A percentile compares a stretch with the other conserved stretches of the same genome.
Conservation (phyloP, 371 early-diverging fungal genomes). For the Mortierella polycephala region DNA sequence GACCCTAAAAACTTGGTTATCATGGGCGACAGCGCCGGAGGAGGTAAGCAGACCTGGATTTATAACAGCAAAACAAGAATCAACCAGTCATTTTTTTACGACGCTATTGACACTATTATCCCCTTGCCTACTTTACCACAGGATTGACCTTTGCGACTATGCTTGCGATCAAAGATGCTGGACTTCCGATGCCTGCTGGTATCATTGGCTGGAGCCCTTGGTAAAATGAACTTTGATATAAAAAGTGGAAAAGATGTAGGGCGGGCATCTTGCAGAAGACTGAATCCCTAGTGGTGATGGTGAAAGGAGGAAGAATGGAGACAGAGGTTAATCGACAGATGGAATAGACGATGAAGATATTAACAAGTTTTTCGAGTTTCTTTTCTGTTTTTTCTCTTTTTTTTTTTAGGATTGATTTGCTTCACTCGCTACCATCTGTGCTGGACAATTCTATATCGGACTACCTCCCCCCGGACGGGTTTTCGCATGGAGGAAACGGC, state of each 20-base stretch:
- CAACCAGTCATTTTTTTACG: not conserved
- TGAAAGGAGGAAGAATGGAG: too few species aligned
- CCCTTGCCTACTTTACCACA: constrained; percentile 28
- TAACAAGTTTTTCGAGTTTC: too few species aligned
- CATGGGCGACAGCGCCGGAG: constrained; percentile 88
- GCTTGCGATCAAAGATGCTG: constrained; percentile 62
- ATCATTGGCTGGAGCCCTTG: constrained; percentile 57
- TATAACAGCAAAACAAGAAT: not conserved
- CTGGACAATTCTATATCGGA: constrained; percentile 64
- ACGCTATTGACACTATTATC: not conserved
- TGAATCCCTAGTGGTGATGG: too few species aligned
- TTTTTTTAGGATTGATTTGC: constrained; percentile 70
- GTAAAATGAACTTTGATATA: not conserved
- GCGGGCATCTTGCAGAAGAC: constrained; percentile 1
- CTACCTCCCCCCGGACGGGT: constrained; percentile 70
- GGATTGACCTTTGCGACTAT: constrained; percentile 61
- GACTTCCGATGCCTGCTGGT: constrained; percentile 63
- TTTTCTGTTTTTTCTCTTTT: too few species aligned
- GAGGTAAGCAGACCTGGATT: constrained; percentile 47
- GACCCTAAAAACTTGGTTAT: constrained; percentile 77
- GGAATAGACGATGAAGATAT: too few species aligned
- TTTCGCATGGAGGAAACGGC: constrained; percentile 46
- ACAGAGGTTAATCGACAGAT: too few species aligned
- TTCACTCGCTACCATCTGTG: constrained; percentile 74
- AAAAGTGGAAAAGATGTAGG: too few species aligned